These are phyloP conservation scores for Cladosporium halotolerans DNA, from an alignment of 2,329 filamentous ascomycete species.

Conservation along the genomic window DNA sequence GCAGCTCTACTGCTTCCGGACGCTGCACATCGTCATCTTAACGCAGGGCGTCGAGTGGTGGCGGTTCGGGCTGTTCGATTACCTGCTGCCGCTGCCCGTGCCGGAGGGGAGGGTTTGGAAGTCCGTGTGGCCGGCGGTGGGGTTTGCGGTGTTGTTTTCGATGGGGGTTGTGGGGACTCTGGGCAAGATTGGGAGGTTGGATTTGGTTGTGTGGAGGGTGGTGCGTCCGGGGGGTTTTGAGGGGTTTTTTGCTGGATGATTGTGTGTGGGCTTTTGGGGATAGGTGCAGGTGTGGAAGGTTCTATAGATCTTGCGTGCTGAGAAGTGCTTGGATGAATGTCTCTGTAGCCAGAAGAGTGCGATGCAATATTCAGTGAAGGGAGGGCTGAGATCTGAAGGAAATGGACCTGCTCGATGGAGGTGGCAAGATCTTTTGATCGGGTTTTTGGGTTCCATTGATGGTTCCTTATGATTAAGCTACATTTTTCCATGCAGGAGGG, in stretches of 20 bases:
- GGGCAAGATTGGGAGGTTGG: neutral
- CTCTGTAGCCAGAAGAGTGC: no score
- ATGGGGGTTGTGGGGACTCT: neutral
- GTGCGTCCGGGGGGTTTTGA: neutral
- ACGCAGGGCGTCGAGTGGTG: slow-evolving; percentile 1
- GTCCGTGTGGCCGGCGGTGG: slow-evolving; percentile 21
- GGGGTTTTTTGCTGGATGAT: neutral
- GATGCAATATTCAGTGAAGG: no score
- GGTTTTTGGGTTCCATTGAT: no score
- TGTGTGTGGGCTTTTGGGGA: no score
- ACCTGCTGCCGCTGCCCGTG: neutral
- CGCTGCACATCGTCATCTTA: neutral
- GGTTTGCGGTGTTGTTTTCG: slow-evolving; percentile 32
- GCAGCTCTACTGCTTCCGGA: slow-evolving; percentile 3
- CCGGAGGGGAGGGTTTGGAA: slow-evolving; percentile 22
- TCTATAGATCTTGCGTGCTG: no score
- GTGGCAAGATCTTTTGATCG: no score
- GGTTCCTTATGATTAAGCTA: no score
- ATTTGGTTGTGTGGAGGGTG: neutral
- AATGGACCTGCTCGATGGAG: no score
- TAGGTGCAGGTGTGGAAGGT: no score
- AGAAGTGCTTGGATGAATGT: no score
- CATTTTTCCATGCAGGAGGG: no score
- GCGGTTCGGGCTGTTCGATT: slow-evolving; percentile 2
- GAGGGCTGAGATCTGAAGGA: no score